phyloP scores from a whole-genome alignment of 257 asterid genomes.

The Nicotiana obtusifolia region DNA sequence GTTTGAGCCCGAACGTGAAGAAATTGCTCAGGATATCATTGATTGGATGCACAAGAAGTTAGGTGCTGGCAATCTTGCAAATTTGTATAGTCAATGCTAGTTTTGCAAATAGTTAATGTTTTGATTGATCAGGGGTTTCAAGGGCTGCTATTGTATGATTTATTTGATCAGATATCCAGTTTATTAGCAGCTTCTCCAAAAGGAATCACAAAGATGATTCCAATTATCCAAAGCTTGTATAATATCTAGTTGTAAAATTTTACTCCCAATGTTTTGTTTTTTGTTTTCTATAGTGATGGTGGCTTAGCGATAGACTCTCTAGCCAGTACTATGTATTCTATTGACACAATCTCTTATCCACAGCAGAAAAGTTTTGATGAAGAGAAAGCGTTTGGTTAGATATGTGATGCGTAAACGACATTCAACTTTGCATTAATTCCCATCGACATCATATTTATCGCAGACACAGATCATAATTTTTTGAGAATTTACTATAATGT shows the following conservation, averaged over 20 bases:
- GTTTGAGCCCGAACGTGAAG: constrained; percentile 94
- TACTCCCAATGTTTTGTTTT: background rate
- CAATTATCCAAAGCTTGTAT: background rate
- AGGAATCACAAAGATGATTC: constrained; percentile 3
- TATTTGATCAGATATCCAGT: background rate
- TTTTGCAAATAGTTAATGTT: background rate
- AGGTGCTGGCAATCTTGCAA: constrained; percentile 16
- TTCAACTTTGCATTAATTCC: background rate
- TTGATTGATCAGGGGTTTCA: background rate
- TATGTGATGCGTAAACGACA: background rate
- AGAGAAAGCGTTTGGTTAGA: background rate
- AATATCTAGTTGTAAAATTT: background rate
- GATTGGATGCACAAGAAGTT: constrained; percentile 84
- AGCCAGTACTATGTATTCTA: background rate
- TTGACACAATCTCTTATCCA: background rate
- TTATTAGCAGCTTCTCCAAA: background rate
- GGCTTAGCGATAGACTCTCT: background rate
- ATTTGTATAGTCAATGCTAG: constrained; percentile 23
- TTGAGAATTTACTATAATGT: background rate
- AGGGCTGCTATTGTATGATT: background rate
- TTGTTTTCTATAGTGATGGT: background rate
- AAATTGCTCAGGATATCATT: constrained; percentile 80
- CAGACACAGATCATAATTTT: background rate
- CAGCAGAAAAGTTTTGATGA: background rate
- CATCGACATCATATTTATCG: background rate